Base-by-base conservation (phyloP, 2,329 filamentous ascomycete genomes). In the Nigrospora oryzae region DNA sequence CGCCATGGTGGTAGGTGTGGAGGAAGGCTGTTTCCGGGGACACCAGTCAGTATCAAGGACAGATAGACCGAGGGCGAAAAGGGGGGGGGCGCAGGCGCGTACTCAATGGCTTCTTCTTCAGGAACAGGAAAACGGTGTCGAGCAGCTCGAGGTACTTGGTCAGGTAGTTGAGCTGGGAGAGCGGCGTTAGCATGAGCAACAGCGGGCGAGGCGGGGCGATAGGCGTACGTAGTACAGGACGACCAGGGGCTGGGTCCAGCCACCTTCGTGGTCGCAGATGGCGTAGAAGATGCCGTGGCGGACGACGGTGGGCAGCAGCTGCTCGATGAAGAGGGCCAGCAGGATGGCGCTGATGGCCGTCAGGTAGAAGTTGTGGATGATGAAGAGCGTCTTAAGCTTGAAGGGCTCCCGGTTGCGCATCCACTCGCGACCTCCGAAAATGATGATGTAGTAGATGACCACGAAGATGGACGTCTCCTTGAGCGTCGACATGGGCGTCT, bases 71-170 rank as follows among this genome's bases (percentile, higher is more conserved):
- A n/a, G 5, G n/a, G 43, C 40, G 33, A 23, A 31, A 14, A 16
- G 14, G 40, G 36, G 30, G 12, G 15, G 16, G 13, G 31, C 17
- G 16, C 12, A 7, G n/a, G 33, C 17, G 38, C 77, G 53, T 75
- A 84, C 81, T 96, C 65, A 96, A 72, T 44, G 91, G 91, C 84
- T 97, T 97, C 84, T 97, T 97, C 84, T 97, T 97, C 66, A 97
- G 81, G 74, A 96, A 93, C 46, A 97, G 76, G 78, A 97, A 97
- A 64, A 91, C 83, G 48, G 91, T 97, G 69, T 97, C 91, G 57
- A 97, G 73, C 54, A 97, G 77, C 70, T 97, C 91, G 55, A 96
- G 79, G 69, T 95, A 97, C 71, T 97, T 97, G 71, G 90, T 97
- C 45, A 96, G 80, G 74, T 97, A 97, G 76, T 94, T 97, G 63